Conservation (phyloP, 2,329 filamentous ascomycete genomes). For the Ascocoryne sarcoides region DNA sequence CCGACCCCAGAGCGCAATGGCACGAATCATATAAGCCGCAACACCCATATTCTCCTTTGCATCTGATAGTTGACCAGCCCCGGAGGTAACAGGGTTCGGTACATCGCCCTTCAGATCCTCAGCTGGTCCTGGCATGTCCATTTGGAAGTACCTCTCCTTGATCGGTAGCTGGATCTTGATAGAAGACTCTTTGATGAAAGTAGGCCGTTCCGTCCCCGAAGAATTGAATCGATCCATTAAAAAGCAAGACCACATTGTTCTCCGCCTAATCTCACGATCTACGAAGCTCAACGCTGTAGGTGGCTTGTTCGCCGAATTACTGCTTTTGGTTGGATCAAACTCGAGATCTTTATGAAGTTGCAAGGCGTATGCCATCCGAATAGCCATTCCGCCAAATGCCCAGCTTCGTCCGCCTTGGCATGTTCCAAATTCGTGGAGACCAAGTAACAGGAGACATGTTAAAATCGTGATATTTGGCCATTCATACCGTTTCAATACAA, state of each 20-base stretch:
- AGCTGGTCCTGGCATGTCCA: slow-evolving; percentile 83
- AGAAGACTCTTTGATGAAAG: slow-evolving; percentile 83
- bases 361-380: slow-evolving; percentile 92
- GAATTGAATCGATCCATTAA: slow-evolving; percentile 97
- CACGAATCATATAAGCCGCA: slow-evolving; percentile 78
- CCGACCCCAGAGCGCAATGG: slow-evolving; percentile 81
- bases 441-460: slow-evolving; percentile 80
- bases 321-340: slow-evolving; percentile 63
- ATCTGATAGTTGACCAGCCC: slow-evolving; percentile 56
- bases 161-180: slow-evolving; percentile 85
- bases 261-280: slow-evolving; percentile 82
- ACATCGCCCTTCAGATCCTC: slow-evolving; percentile 71
- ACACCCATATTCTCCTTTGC: slow-evolving; percentile 86
- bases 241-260: slow-evolving; percentile 98
- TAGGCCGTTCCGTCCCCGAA: slow-evolving; percentile 84
- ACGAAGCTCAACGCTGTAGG: slow-evolving; percentile 65
- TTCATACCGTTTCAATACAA: slow-evolving; percentile 80
- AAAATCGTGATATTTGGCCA: slow-evolving; percentile 94
- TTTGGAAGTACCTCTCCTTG: slow-evolving; percentile 79
- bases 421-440: slow-evolving; percentile 91
- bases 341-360: slow-evolving; percentile 90
- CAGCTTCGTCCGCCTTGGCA: slow-evolving; percentile 94
- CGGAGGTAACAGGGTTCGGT: slow-evolving; percentile 50
- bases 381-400: slow-evolving; percentile 90
- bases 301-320: slow-evolving; percentile 36